Conservation (phyloP, 1,139 yeast genomes). For the Candida sp. region DNA sequence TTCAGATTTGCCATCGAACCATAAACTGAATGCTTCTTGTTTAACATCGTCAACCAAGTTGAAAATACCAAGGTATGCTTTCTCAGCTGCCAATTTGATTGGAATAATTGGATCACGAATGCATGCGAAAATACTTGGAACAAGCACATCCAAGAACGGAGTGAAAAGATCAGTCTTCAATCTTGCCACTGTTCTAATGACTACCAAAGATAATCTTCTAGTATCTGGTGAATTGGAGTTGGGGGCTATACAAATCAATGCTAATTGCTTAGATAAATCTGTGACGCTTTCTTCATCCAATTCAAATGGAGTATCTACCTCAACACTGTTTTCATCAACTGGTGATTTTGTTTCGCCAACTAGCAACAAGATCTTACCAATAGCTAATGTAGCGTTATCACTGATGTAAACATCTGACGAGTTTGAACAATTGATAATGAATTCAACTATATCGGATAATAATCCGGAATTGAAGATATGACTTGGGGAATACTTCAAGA, state of each 20-base stretch:
- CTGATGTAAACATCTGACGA: conserved; percentile 54
- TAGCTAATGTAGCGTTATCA: conserved; percentile 79
- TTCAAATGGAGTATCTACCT: conserved; percentile 16
- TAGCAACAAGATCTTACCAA: conserved; percentile 73
- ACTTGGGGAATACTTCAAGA: conserved; percentile 70
- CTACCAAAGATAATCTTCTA: conserved; percentile 75
- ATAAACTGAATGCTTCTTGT: conserved; percentile 52
- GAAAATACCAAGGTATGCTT: conserved; percentile 76
- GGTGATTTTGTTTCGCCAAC: conserved; percentile 43
- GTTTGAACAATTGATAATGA: conserved; percentile 44
- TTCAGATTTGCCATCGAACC: conserved; percentile 43
- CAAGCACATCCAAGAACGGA: conserved; percentile 52
- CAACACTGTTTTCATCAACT: conserved; percentile 12
- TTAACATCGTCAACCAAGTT: conserved; percentile 68
- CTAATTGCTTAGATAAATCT: conserved; percentile 45
- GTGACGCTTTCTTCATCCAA: conserved; percentile 33
- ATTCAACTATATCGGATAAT: conserved; percentile 40
- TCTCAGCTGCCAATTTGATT: conserved; percentile 91
- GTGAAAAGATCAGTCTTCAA: conserved; percentile 47
- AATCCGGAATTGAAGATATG: conserved; percentile 55
- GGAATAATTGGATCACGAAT: conserved; percentile 87
- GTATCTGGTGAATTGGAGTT: conserved; percentile 69
- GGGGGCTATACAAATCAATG: conserved; percentile 49
- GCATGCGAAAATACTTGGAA: conserved; percentile 75
- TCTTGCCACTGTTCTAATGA: conserved; percentile 71